phyloP scores from a whole-genome alignment of 306 rosid species.

The Prosopis cineraria region DNA sequence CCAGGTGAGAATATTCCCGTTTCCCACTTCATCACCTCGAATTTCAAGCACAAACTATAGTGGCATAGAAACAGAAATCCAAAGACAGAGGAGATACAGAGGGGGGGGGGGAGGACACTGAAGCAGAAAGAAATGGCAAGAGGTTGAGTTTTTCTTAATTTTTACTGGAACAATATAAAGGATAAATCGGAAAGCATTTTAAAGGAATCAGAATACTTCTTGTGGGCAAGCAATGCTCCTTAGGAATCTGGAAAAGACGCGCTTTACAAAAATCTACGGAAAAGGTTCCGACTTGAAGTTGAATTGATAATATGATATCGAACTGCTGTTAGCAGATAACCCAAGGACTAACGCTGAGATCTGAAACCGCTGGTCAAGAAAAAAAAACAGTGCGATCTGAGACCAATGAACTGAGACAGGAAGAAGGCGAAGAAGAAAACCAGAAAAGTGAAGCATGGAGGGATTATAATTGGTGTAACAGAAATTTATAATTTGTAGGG shows the following conservation, averaged over 20 bases:
- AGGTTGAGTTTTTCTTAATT: conserved; percentile 50
- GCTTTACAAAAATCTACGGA: conserved; percentile 46
- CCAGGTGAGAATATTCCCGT: conserved; percentile 69
- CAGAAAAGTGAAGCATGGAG: conserved; percentile 23
- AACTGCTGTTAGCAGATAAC: conserved; percentile 36
- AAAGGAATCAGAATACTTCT: conserved; percentile 82
- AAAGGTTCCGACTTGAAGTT: conserved; percentile 41
- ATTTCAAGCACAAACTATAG: conserved; percentile 23
- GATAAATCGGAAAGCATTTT: conserved; percentile 68
- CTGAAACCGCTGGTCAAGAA: too few species aligned
- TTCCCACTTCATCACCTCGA: conserved; percentile 60
- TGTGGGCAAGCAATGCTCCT: conserved; percentile 21
- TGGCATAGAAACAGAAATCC: conserved; percentile 31
- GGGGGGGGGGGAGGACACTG: conserved; percentile 19
- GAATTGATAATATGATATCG: conserved; percentile 18
- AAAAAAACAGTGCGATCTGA: conserved; percentile 66
- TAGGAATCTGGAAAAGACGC: conserved; percentile 69
- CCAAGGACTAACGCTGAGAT: conserved; percentile 47
- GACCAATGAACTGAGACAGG: conserved; percentile 1
- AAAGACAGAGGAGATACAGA: conserved; percentile 5
- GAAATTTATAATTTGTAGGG: conserved; percentile 26
- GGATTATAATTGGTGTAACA: neutral
- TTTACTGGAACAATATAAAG: conserved; percentile 42
- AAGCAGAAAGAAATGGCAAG: conserved; percentile 39
- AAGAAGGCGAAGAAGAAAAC: conserved; percentile 14